These are phyloP conservation scores for Scolecobasidium constrictum DNA, from an alignment of 2,329 filamentous ascomycete species.

Conservation along the genomic window DNA sequence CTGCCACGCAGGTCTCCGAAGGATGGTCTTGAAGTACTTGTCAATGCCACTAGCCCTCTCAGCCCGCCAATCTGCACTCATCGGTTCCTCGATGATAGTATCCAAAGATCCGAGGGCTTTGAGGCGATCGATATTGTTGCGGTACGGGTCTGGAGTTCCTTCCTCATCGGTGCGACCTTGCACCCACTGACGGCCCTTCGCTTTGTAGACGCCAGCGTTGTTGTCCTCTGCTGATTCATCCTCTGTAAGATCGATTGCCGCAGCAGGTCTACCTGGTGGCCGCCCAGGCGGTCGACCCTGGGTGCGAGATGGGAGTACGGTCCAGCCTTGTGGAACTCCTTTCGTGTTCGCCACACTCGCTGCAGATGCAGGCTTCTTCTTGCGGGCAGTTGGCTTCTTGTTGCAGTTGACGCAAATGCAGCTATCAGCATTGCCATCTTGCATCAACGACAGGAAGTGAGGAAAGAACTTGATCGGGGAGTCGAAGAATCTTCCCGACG, in stretches of 20 bases:
- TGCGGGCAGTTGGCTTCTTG: background rate
- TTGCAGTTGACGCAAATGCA: constrained; percentile 42
- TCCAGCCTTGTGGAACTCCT: background rate
- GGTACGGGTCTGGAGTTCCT: constrained; percentile 43
- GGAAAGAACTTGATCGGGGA: constrained; percentile 44
- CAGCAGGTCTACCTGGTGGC: background rate
- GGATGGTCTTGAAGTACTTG: constrained; percentile 28
- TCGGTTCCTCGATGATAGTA: constrained; percentile 34
- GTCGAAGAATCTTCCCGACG: constrained; percentile 37
- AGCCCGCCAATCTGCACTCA: constrained; percentile 47
- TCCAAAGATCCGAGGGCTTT: constrained; percentile 30
- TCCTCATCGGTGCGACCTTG: constrained; percentile 32
- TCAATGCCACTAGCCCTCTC: constrained; percentile 30
- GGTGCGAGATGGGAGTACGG: background rate
- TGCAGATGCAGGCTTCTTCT: no score
- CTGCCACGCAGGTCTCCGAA: constrained; percentile 36
- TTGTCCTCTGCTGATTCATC: background rate
- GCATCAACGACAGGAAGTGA: constrained; percentile 48
- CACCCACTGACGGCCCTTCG: constrained; percentile 7
- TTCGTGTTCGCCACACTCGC: background rate
- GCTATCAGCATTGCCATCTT: constrained; percentile 26
- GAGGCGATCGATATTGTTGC: constrained; percentile 37
- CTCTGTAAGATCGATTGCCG: background rate
- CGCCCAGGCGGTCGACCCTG: background rate
- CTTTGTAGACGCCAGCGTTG: background rate